A percentile compares a stretch with the other conserved stretches of the same genome.
Conservation (phyloP, 1,139 yeast genomes). For the Lodderomyces orthopsilosis region DNA sequence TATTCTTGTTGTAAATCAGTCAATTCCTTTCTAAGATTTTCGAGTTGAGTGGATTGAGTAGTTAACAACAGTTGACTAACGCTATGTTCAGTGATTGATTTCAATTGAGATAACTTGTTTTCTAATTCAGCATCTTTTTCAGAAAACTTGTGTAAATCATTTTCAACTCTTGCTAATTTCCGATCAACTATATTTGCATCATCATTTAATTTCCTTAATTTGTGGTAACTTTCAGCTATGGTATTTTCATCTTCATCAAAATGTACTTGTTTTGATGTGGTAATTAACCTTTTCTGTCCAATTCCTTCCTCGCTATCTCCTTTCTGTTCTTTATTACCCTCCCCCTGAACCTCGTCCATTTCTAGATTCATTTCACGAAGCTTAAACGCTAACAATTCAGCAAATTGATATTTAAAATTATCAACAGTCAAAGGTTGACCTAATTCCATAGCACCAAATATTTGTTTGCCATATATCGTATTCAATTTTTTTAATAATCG, state of each 20-base stretch:
- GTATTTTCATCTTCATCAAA: slow-evolving; percentile 49
- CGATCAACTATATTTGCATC: slow-evolving; percentile 46
- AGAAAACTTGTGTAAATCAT: slow-evolving; percentile 23
- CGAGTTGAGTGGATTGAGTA: slow-evolving; percentile 28
- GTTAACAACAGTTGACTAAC: slow-evolving; percentile 13
- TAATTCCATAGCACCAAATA: background rate
- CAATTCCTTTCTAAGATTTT: slow-evolving; percentile 30
- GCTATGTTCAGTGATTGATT: slow-evolving; percentile 13
- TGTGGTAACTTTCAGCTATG: slow-evolving; percentile 48
- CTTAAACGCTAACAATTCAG: slow-evolving; percentile 38
- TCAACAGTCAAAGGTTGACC: slow-evolving; percentile 1
- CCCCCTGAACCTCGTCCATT: slow-evolving; percentile 19
- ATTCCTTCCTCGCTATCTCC: background rate
- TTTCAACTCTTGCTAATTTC: slow-evolving; percentile 43
- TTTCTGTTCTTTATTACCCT: background rate
- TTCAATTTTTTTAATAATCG: slow-evolving; percentile 24
- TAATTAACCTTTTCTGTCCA: slow-evolving; percentile 31
- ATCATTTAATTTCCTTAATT: slow-evolving; percentile 48
- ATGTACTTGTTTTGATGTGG: slow-evolving; percentile 48
- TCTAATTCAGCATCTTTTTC: slow-evolving; percentile 18
- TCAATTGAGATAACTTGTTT: slow-evolving; percentile 16
- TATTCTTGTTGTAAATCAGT: slow-evolving; percentile 25
- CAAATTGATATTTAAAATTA: slow-evolving; percentile 19
- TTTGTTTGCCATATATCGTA: slow-evolving; percentile 12
- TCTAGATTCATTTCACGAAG: slow-evolving; percentile 32